Conservation (phyloP, 2,329 filamentous ascomycete species). For the Alternaria viburni region DNA sequence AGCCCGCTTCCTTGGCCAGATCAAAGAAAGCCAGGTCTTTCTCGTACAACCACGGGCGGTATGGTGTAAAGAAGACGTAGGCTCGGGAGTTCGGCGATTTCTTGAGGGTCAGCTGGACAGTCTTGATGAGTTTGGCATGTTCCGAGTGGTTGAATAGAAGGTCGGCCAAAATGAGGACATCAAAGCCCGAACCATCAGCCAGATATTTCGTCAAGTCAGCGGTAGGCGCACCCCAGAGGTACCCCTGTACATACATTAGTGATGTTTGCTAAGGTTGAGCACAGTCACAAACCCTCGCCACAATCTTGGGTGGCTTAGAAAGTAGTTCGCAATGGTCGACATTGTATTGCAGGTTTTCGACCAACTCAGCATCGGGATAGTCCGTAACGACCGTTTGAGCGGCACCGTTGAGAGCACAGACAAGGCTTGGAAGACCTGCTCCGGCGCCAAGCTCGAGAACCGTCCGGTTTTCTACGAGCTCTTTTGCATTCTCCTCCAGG, state of each 20-base stretch:
- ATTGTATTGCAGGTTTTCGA: conserved; percentile 80
- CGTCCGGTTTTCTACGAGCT: conserved; percentile 68
- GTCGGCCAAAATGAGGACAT: conserved; percentile 85
- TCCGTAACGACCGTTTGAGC: conserved; percentile 76
- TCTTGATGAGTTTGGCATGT: conserved; percentile 77
- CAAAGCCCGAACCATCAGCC: conserved; percentile 63
- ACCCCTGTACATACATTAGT: conserved; percentile 61
- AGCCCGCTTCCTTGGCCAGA: conserved; percentile 71
- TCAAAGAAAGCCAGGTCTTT: conserved; percentile 90
- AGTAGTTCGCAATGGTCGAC: conserved; percentile 63
- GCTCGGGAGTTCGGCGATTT: conserved; percentile 64
- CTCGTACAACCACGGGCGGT: conserved; percentile 86
- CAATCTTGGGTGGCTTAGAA: conserved; percentile 45
- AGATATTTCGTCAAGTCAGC: conserved; percentile 65
- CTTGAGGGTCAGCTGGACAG: conserved; percentile 71
- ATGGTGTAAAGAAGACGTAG: conserved; percentile 92
- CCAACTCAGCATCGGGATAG: conserved; percentile 84
- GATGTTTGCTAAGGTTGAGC: neutral
- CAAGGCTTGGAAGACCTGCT: conserved; percentile 81
- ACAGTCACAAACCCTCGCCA: conserved; percentile 42
- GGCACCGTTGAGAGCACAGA: conserved; percentile 76
- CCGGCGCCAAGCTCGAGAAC: conserved; percentile 90
- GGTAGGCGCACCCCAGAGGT: conserved; percentile 79
- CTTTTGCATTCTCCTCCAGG: conserved; percentile 70
- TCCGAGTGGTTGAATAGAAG: conserved; percentile 91